Conservation (phyloP, 352 stramenopile genomes). For the Hyaloperonospora brassicae region DNA sequence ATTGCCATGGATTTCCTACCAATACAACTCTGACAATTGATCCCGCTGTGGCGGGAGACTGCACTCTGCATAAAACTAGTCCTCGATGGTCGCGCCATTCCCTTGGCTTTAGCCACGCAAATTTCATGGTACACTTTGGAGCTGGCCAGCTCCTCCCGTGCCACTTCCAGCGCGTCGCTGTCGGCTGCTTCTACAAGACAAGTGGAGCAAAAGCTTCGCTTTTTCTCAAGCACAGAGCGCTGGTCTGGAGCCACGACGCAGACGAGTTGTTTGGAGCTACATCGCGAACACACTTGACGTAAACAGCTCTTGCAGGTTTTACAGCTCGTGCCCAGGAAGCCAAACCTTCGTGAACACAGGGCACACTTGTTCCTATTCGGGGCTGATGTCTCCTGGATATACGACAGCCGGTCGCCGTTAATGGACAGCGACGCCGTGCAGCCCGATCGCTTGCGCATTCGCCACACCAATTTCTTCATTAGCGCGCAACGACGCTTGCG, state of each 20-base stretch:
- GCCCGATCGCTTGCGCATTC: slow-evolving; percentile 26
- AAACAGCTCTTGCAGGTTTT: slow-evolving; percentile 32
- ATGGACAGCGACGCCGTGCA: slow-evolving; percentile 13
- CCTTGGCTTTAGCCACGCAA: slow-evolving; percentile 16
- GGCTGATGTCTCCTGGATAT: slow-evolving; percentile 11
- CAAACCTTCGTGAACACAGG: slow-evolving; percentile 26
- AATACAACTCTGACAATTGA: slow-evolving; percentile 15
- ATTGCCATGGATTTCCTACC: slow-evolving; percentile 4
- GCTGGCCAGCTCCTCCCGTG: slow-evolving; percentile 27
- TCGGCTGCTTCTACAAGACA: slow-evolving; percentile 28
- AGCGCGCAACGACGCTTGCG: slow-evolving; percentile 27
- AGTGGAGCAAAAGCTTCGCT: slow-evolving; percentile 26
- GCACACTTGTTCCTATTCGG: slow-evolving; percentile 11
- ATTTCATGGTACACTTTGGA: slow-evolving; percentile 21
- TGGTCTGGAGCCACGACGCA: slow-evolving; percentile 25
- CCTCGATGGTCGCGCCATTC: slow-evolving; percentile 14
- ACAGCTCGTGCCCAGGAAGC: slow-evolving; percentile 24
- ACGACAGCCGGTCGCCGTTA: slow-evolving; percentile 3
- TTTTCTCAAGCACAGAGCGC: slow-evolving; percentile 25
- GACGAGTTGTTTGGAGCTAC: slow-evolving; percentile 26
- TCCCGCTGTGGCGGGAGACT: slow-evolving; percentile 17
- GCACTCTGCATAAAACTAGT: slow-evolving; percentile 19
- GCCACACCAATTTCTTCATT: slow-evolving; percentile 53
- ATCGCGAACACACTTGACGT: slow-evolving; percentile 25
- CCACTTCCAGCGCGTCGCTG: slow-evolving; percentile 27